Evolutionary conservation across 2,329 filamentous ascomycete species (phyloP), one percentile per base, ranked within the genome.

Genomic region (Aplosporella prunicola): DNA sequence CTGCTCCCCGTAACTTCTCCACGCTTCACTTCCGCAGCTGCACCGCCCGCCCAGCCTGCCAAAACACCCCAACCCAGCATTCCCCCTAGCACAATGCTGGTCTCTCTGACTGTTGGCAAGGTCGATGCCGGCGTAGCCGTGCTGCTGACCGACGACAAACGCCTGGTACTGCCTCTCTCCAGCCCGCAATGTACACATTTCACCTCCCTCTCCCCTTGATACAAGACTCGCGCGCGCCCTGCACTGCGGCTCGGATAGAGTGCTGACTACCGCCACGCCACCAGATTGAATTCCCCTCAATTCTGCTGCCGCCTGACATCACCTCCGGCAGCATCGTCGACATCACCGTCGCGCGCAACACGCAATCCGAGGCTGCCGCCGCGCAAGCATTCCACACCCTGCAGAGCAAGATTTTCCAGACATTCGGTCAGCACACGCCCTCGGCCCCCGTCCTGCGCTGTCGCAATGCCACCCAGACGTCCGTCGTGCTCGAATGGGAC

Each of bases 121-220:
- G 91, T 98, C 65, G 91, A 98, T 65, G 91, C 91, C 54, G 91
- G 91, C 64, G 89, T 98, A 58, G 93, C 91, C 33, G 91, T 98
- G 45, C 80, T 98, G 39, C 69, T 98, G 56, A 98, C 91, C 32
- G 83, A 93, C 58, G 91, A 98, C 64, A 96, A 96, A 66, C 81
- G 91, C 58, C 74, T 98, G 53, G 89, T 95, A 76, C 55, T 80
- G 62, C 43, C 38, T 34, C 40, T n/a, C n/a, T n/a, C 37, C n/a
- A 8, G 2, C 15, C 39, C 28, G 32, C 45, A 49, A 49, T 46
- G 42, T 46, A 40, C 35, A 39, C 26, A 39, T n/a, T n/a, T n/a
- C 32, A 26, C 35, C 35, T 31, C 30, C 43, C 40, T 43, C 43
- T 47, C 43, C 35, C 45, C 40, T 36, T 29, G 23, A 35, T 33